Percentiles rank a stretch among this genome's conserved stretches.
phyloP scores from a whole-genome alignment of 2,329 filamentous ascomycete species.

The Aspergillus sp. region DNA sequence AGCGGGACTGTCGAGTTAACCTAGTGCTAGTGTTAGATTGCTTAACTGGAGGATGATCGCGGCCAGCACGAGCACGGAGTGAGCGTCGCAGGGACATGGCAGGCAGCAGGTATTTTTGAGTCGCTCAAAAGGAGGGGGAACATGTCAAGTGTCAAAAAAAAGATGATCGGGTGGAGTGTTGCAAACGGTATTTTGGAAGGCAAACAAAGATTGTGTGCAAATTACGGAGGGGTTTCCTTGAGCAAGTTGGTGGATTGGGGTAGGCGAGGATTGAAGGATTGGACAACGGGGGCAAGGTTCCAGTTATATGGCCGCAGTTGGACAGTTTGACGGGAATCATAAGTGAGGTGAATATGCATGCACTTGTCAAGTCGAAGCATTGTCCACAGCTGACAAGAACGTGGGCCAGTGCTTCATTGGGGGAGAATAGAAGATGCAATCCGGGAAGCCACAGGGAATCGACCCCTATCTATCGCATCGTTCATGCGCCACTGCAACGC shows the following conservation, averaged over 20 bases:
- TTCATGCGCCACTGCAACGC: constrained; percentile 28
- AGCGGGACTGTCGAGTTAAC: constrained; percentile 36
- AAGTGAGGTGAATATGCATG: constrained; percentile 3
- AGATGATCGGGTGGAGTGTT: background rate
- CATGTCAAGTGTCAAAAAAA: background rate
- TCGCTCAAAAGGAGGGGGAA: constrained; percentile 3
- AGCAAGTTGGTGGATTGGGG: constrained; percentile 1
- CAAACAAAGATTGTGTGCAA: constrained; percentile 13
- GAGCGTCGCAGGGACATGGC: constrained; percentile 42
- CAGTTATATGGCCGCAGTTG: constrained; percentile 7
- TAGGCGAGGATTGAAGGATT: background rate
- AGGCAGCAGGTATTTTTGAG: background rate
- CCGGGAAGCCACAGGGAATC: constrained; percentile 32
- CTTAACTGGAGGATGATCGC: constrained; percentile 27
- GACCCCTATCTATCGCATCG: constrained; percentile 27
- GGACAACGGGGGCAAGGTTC: constrained; percentile 3
- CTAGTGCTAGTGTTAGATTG: constrained; percentile 40
- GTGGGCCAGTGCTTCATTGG: constrained; percentile 19
- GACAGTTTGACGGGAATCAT: background rate
- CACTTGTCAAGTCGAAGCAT: constrained; percentile 9
- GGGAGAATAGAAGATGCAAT: constrained; percentile 22
- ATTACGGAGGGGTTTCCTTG: background rate
- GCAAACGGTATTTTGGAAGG: constrained; percentile 1
- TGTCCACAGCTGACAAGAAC: constrained; percentile 15
- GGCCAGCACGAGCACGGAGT: constrained; percentile 35